Evolutionary conservation across 2,329 filamentous ascomycete genomes (phyloP).

Genomic region (Fusarium sp.): DNA sequence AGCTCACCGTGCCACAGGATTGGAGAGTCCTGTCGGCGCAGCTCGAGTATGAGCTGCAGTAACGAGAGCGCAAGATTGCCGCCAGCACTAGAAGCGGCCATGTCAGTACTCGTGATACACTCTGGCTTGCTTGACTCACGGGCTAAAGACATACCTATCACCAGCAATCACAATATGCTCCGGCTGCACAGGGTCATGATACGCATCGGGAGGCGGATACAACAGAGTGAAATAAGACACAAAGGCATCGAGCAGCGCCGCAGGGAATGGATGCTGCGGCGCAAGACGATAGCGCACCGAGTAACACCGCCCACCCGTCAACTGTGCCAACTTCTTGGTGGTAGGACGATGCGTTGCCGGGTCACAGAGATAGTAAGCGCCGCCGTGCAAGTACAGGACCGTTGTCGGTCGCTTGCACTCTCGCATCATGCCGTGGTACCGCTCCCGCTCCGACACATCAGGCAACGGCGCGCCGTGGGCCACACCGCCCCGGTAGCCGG

Average conservation of each 20-base stretch:
- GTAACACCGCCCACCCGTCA: slow-evolving; percentile 75
- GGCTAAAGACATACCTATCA: slow-evolving; percentile 62
- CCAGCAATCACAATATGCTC: slow-evolving; percentile 76
- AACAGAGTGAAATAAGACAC: slow-evolving; percentile 78
- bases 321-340: slow-evolving; percentile 70
- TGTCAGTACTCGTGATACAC: slow-evolving; percentile 26
- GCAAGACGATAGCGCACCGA: slow-evolving; percentile 79
- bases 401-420: slow-evolving; percentile 73
- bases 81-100: slow-evolving; percentile 66
- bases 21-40: slow-evolving; percentile 58
- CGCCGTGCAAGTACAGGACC: slow-evolving; percentile 80
- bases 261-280: slow-evolving; percentile 79
- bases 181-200: slow-evolving; percentile 73
- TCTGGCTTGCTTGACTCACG: neutral
- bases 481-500: slow-evolving; percentile 71
- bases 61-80: slow-evolving; percentile 76
- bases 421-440: slow-evolving; percentile 73
- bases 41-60: slow-evolving; percentile 74
- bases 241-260: slow-evolving; percentile 77
- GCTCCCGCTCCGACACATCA: slow-evolving; percentile 68
- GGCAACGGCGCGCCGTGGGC: slow-evolving; percentile 62
- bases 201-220: slow-evolving; percentile 74
- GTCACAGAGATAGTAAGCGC: slow-evolving; percentile 78
- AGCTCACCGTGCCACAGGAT: slow-evolving; percentile 70
- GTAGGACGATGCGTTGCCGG: slow-evolving; percentile 72